Percentiles rank a stretch among this genome's conserved stretches.
Evolutionary conservation across 1,139 yeast species (phyloP).

Genomic region (Suhomyces yuchorum): DNA sequence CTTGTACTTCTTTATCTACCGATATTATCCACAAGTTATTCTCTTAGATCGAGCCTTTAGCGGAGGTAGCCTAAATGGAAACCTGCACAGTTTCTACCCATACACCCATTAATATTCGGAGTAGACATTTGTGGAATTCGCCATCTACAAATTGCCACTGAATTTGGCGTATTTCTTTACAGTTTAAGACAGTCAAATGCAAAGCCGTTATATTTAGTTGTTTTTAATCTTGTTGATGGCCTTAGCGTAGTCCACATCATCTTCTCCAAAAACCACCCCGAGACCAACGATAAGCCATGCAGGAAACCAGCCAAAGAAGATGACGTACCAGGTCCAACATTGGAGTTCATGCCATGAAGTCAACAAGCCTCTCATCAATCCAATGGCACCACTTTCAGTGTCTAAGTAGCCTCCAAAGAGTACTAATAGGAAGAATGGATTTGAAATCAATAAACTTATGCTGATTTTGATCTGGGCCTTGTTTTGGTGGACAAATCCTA

Average conservation of each 20-base stretch:
- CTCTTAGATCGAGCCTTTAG: too few relatives aligned
- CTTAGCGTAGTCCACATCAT: conserved; percentile 17
- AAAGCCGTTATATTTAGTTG: background rate
- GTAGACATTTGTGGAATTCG: background rate
- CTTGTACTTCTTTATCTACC: too few relatives aligned
- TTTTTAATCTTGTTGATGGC: conserved; percentile 11
- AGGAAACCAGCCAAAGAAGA: conserved; percentile 80
- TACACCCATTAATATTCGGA: background rate
- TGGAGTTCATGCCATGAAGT: conserved; percentile 70
- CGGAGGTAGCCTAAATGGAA: too few relatives aligned
- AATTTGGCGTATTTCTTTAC: too few relatives aligned
- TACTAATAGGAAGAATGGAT: conserved; percentile 54
- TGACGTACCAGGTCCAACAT: conserved; percentile 85
- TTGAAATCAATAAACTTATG: conserved; percentile 46
- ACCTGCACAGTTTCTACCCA: too few relatives aligned
- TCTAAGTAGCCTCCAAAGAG: conserved; percentile 35
- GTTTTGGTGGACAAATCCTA: conserved; percentile 16
- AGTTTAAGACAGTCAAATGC: background rate
- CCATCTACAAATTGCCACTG: too few relatives aligned
- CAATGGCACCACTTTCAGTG: conserved; percentile 31
- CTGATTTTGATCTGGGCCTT: conserved; percentile 30
- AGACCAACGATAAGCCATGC: conserved; percentile 64
- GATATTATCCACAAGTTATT: too few relatives aligned
- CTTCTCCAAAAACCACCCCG: conserved; percentile 35
- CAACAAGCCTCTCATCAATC: conserved; percentile 52